Conservation (phyloP, 306 rosid genomes). For the Quercus mongolica region DNA sequence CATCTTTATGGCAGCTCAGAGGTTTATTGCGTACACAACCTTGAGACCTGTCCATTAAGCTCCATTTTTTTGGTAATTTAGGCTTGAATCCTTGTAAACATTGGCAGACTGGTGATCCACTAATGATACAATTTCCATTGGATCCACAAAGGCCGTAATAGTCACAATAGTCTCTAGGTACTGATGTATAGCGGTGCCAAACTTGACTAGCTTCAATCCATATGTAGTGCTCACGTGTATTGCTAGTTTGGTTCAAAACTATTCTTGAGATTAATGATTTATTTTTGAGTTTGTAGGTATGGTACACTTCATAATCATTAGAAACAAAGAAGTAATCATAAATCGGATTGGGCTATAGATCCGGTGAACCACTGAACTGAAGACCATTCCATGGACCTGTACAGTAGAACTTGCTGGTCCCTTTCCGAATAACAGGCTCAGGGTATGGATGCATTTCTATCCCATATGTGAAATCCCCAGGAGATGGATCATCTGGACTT, state of each 20-base stretch:
- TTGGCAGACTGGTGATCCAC: no score
- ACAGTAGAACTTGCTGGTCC: neutral
- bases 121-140: no score
- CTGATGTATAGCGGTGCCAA: neutral
- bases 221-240: neutral
- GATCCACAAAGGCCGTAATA: neutral
- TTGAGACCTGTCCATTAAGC: neutral
- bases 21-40: neutral
- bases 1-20: no score
- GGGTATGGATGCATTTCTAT: neutral
- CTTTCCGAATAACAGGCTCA: neutral
- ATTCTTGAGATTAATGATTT: neutral
- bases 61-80: neutral
- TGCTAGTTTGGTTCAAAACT: neutral
- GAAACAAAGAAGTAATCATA: no score
- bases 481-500: slow-evolving; percentile 11
- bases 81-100: slow-evolving; percentile 1
- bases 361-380: neutral
- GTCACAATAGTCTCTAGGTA: slow-evolving; percentile 1
- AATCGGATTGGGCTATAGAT: neutral
- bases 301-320: slow-evolving; percentile 1
- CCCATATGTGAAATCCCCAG: slow-evolving; percentile 1
- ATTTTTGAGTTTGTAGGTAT: neutral
- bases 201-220: neutral
- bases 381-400: slow-evolving; percentile 16